Evolutionary conservation across 2,329 filamentous ascomycete species (phyloP).

Genomic region (Colletotrichum chrysophilum): DNA sequence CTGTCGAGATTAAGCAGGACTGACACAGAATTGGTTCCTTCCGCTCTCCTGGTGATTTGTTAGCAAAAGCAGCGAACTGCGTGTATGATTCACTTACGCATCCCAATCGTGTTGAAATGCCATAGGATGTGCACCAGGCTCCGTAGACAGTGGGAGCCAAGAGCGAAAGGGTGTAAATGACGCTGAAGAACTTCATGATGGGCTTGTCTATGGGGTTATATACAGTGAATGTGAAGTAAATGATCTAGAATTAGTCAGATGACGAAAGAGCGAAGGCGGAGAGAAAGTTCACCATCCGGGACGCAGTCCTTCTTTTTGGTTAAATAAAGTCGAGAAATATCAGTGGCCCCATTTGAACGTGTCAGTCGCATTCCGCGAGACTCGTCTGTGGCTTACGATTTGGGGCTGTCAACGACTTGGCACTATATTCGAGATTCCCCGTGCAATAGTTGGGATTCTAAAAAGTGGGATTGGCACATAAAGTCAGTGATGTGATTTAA

Average conservation of each 20-base stretch:
- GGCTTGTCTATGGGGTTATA: background rate
- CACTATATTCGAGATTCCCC: background rate
- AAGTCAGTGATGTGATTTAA: background rate
- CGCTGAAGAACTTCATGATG: background rate
- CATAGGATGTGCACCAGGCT: background rate
- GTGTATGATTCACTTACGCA: fast-evolving
- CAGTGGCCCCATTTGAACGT: background rate
- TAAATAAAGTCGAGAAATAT: fast-evolving
- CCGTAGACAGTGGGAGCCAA: background rate
- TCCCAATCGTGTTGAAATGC: background rate
- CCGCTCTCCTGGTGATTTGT: background rate
- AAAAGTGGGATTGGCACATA: background rate
- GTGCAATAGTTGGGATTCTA: background rate
- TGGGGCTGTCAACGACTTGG: background rate
- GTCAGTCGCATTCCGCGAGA: too few species aligned
- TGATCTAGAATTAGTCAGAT: too few species aligned
- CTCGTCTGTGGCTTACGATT: too few species aligned
- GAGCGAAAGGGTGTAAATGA: background rate
- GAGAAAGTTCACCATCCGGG: too few species aligned
- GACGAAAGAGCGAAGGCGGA: too few species aligned
- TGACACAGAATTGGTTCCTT: background rate
- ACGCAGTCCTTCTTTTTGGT: background rate
- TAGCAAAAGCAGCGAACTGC: background rate
- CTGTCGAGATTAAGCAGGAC: background rate
- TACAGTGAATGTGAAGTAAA: background rate